A percentile compares a stretch with the other conserved stretches of the same genome.
Conservation (phyloP, 108 stramenopile genomes). For the Nitzschia inconspicua region DNA sequence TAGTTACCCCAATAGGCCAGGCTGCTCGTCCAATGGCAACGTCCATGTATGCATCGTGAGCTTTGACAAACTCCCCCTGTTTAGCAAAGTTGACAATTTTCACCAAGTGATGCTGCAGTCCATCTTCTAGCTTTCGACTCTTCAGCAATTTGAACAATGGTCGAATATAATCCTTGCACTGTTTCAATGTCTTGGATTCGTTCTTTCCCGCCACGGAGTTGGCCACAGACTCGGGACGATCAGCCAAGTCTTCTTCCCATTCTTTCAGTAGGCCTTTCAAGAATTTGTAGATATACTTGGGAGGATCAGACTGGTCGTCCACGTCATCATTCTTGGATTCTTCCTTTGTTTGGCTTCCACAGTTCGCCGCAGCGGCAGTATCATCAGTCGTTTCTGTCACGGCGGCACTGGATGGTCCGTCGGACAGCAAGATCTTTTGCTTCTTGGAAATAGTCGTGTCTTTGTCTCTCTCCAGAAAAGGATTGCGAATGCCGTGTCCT, state of each 20-base stretch:
- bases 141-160: constrained; percentile 86
- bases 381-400: neutral
- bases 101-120: constrained; percentile 56
- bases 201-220: constrained; percentile 68
- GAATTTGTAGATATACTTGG: constrained; percentile 72
- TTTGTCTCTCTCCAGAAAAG: constrained; percentile 57
- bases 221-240: constrained; percentile 57
- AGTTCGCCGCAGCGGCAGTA: neutral
- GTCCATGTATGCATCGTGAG: constrained; percentile 92
- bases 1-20: constrained; percentile 99
- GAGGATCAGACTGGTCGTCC: constrained; percentile 40
- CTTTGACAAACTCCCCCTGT: constrained; percentile 92
- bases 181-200: constrained; percentile 90
- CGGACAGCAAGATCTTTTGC: neutral
- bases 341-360: neutral
- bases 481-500: constrained; percentile 77
- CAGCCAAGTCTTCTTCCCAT: constrained; percentile 85
- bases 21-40: constrained; percentile 95
- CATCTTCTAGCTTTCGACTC: constrained; percentile 49
- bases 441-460: neutral
- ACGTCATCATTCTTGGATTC: constrained; percentile 3
- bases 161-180: constrained; percentile 96
- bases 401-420: neutral
- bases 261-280: constrained; percentile 81
- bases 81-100: constrained; percentile 85